These are phyloP conservation scores for Theobroma grandiflorum DNA, from an alignment of 441 rosid species.

Conservation along the genomic window DNA sequence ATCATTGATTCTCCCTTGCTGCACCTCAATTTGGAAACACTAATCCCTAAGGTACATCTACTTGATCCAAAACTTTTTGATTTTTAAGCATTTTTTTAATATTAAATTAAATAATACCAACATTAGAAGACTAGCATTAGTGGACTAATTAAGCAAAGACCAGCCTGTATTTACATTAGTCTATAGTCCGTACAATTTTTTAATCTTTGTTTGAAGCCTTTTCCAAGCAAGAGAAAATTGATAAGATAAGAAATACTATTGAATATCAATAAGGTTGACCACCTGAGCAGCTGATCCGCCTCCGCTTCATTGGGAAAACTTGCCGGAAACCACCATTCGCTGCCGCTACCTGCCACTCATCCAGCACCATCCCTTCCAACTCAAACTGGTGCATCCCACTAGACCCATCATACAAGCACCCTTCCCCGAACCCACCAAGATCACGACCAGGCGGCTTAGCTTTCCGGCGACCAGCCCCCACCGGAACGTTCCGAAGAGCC, in stretches of 20 bases:
- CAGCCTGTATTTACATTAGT: slow-evolving; percentile 25
- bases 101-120: not conserved
- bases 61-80: slow-evolving; percentile 12
- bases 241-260: not conserved
- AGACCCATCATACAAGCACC: slow-evolving; percentile 45
- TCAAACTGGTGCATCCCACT: slow-evolving; percentile 52
- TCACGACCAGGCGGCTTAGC: slow-evolving; percentile 58
- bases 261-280: slow-evolving; percentile 50
- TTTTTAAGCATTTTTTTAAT: not conserved
- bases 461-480: slow-evolving; percentile 93
- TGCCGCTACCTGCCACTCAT: slow-evolving; percentile 60
- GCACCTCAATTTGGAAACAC: slow-evolving; percentile 19
- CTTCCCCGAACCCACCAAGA: slow-evolving; percentile 49
- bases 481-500: slow-evolving; percentile 89
- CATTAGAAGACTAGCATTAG: slow-evolving; percentile 15
- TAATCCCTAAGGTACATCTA: not conserved
- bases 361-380: slow-evolving; percentile 55
- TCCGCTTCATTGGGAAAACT: slow-evolving; percentile 66
- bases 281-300: slow-evolving; percentile 56
- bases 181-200: slow-evolving; percentile 13
- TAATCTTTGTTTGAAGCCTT: slow-evolving; percentile 7
- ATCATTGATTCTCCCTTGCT: slow-evolving; percentile 35
- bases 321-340: slow-evolving; percentile 61
- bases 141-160: slow-evolving; percentile 20
- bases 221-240: not conserved